A percentile compares a stretch with the other conserved stretches of the same genome.
These are phyloP conservation scores for Larix sibirica DNA, from an alignment of 83 land plant species.

Conservation along the genomic window DNA sequence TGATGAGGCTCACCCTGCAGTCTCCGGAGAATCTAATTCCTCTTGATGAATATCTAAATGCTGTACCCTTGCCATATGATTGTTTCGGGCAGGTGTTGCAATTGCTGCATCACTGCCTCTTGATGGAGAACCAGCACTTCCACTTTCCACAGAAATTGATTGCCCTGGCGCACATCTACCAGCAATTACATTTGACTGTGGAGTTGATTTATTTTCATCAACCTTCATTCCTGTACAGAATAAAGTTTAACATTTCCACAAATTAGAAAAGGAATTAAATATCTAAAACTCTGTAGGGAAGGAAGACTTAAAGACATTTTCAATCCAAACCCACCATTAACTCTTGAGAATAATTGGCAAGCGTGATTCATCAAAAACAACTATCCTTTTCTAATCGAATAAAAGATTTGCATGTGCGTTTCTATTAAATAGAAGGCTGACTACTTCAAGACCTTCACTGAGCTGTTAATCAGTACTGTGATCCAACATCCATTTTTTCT, in stretches of 20 bases:
- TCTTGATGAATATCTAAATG: slow-evolving; percentile 57
- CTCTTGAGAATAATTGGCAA: background rate
- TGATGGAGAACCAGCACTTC: slow-evolving; percentile 56
- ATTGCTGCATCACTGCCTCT: slow-evolving; percentile 42
- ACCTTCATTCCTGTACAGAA: background rate
- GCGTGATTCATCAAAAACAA: background rate
- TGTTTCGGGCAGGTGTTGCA: slow-evolving; percentile 49
- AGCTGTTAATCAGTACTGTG: background rate
- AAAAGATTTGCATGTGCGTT: background rate
- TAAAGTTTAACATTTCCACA: background rate
- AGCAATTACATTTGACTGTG: slow-evolving; percentile 1
- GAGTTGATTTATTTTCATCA: background rate
- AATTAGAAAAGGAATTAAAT: background rate
- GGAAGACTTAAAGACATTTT: background rate
- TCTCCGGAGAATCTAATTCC: slow-evolving; percentile 39
- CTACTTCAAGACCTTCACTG: background rate
- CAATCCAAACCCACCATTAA: background rate
- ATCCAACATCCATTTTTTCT: background rate
- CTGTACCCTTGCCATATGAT: slow-evolving; percentile 36
- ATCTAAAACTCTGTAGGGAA: background rate
- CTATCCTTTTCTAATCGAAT: background rate
- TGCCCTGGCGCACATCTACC: slow-evolving; percentile 29
- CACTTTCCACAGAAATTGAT: slow-evolving; percentile 45
- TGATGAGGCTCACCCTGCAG: slow-evolving; percentile 10
- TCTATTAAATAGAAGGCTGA: background rate